A percentile compares a stretch with the other conserved stretches of the same genome.
These are phyloP conservation scores for Amaranthus cruentus DNA, from an alignment of 148 eudicot genomes.

Conservation along the genomic window DNA sequence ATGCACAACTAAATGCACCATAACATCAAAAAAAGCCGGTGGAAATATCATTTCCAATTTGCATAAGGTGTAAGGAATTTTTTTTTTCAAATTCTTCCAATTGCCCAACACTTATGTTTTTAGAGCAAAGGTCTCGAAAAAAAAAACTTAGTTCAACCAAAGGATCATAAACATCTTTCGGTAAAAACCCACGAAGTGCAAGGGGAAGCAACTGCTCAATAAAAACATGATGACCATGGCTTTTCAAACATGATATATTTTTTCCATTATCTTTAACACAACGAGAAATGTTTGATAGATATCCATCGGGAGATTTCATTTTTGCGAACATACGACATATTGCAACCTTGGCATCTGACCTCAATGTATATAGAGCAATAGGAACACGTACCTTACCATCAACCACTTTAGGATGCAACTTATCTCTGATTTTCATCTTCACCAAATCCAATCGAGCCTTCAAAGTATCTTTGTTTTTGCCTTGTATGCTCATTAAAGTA, in stretches of 20 bases:
- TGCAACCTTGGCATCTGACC: too few relatives aligned
- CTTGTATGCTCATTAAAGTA: too few relatives aligned
- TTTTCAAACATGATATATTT: neutral
- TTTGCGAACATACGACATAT: too few relatives aligned
- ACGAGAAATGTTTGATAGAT: neutral
- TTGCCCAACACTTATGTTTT: too few relatives aligned
- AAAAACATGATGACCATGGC: conserved; percentile 35
- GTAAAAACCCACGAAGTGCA: neutral
- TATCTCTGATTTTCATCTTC: too few relatives aligned
- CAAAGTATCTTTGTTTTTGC: too few relatives aligned
- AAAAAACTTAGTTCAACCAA: neutral
- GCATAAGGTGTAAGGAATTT: neutral
- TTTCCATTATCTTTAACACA: too few relatives aligned
- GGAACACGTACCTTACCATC: too few relatives aligned
- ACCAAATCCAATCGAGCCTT: too few relatives aligned
- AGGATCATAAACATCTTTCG: neutral
- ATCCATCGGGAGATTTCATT: too few relatives aligned
- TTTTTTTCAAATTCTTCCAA: neutral
- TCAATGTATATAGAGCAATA: too few relatives aligned
- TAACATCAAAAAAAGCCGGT: neutral
- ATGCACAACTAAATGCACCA: neutral
- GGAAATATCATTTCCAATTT: neutral
- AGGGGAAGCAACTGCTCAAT: neutral
- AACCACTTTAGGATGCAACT: too few relatives aligned
- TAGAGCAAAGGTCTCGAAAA: neutral